phyloP scores from a whole-genome alignment of 2,329 filamentous ascomycete genomes.

The Kalmusia sp. region DNA sequence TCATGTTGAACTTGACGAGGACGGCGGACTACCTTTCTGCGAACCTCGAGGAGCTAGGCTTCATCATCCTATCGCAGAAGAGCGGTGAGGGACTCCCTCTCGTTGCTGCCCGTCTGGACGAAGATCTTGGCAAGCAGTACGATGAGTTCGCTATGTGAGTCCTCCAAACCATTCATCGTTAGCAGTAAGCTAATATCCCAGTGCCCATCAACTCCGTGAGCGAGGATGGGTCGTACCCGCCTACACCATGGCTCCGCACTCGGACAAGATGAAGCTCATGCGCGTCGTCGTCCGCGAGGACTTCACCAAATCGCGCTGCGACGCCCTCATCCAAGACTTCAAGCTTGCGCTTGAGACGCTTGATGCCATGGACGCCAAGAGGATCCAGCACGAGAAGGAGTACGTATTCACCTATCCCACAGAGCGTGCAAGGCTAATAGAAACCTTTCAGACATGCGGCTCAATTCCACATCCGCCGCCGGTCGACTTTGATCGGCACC shows the following conservation, averaged over 20 bases:
- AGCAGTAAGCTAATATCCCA: constrained; percentile 13
- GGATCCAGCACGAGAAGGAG: constrained; percentile 72
- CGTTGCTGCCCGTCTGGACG: constrained; percentile 82
- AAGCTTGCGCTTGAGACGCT: constrained; percentile 77
- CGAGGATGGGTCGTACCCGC: constrained; percentile 93
- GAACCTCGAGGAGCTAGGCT: constrained; percentile 76
- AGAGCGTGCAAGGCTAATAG: constrained; percentile 14
- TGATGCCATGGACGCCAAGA: constrained; percentile 74
- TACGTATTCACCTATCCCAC: constrained; percentile 46
- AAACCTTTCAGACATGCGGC: constrained; percentile 26
- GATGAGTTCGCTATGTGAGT: constrained; percentile 60
- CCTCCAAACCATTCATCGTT: not conserved
- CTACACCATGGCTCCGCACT: constrained; percentile 95
- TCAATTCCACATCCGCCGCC: constrained; percentile 30
- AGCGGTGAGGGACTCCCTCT: constrained; percentile 82
- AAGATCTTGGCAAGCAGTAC: constrained; percentile 60
- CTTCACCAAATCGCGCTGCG: constrained; percentile 82
- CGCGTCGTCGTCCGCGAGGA: constrained; percentile 92
- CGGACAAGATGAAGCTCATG: constrained; percentile 84
- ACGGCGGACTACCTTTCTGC: constrained; percentile 86
- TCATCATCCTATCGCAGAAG: constrained; percentile 86
- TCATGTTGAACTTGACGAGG: constrained; percentile 92
- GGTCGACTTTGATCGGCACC: constrained; percentile 24
- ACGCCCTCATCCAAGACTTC: constrained; percentile 78
- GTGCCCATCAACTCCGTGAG: constrained; percentile 82